A percentile compares a stretch with the other conserved stretches of the same genome.
Conservation (phyloP, 345 rosid genomes). For the Pugionium dolabratum region DNA sequence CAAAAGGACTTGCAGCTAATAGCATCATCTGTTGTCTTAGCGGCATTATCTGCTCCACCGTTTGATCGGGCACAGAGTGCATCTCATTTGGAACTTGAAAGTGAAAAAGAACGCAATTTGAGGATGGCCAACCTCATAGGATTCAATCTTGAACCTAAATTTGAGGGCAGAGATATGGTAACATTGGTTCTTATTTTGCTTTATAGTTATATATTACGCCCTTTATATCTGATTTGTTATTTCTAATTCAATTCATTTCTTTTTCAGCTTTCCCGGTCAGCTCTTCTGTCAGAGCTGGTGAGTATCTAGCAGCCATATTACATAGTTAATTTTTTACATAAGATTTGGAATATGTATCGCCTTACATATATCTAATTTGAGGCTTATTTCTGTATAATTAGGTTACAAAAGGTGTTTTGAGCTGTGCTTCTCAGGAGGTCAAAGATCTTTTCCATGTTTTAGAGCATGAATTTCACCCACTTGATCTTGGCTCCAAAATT, state of each 20-base stretch:
- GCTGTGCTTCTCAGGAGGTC: slow-evolving; percentile 95
- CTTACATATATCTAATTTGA: slow-evolving; percentile 15
- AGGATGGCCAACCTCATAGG: slow-evolving; percentile 97
- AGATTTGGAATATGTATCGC: slow-evolving; percentile 1
- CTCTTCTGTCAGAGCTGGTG: slow-evolving; percentile 89
- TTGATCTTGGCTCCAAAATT: slow-evolving; percentile 77
- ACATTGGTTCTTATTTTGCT: slow-evolving; percentile 5
- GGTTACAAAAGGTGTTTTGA: slow-evolving; percentile 88
- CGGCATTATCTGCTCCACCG: slow-evolving; percentile 83
- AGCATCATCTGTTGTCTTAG: slow-evolving; percentile 93
- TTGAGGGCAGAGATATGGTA: slow-evolving; percentile 93
- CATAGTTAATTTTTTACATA: slow-evolving; percentile 23
- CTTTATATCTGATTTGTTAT: slow-evolving; percentile 18
- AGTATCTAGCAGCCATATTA: slow-evolving; percentile 37
- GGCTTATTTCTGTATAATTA: slow-evolving; percentile 35
- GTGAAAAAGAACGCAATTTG: slow-evolving; percentile 85
- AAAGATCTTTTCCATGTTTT: slow-evolving; percentile 89
- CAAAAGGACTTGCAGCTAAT: slow-evolving; percentile 91
- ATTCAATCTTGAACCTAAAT: slow-evolving; percentile 80
- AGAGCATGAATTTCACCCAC: slow-evolving; percentile 86
- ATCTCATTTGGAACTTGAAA: slow-evolving; percentile 89
- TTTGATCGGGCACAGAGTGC: slow-evolving; percentile 63
- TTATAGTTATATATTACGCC: neutral
- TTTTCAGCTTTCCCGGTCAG: slow-evolving; percentile 81
- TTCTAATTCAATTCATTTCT: slow-evolving; percentile 19